Conservation (phyloP, 1,284 basidiomycete genomes). For the Trichosporon sp. region DNA sequence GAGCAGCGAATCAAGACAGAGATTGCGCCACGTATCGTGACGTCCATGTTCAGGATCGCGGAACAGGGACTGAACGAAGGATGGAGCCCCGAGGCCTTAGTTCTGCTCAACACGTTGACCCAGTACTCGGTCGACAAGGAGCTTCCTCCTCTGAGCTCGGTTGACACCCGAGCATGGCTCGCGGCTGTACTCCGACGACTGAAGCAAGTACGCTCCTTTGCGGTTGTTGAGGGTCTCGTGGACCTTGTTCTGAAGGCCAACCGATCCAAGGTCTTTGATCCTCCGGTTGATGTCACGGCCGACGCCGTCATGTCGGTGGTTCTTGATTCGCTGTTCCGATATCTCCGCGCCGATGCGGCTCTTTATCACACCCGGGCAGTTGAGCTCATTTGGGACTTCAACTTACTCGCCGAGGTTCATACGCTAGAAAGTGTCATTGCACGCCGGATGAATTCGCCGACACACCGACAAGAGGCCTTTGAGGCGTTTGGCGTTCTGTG, state of each 20-base stretch:
- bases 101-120: constrained; percentile 21
- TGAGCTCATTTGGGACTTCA: constrained; percentile 70
- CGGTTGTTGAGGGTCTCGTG: constrained; percentile 60
- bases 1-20: not conserved
- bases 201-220: constrained; percentile 60
- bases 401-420: constrained; percentile 37
- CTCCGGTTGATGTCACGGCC: constrained; percentile 24
- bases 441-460: constrained; percentile 40
- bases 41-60: constrained; percentile 21
- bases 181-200: constrained; percentile 30
- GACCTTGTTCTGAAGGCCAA: constrained; percentile 57
- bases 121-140: constrained; percentile 29
- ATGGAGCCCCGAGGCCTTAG: constrained; percentile 10
- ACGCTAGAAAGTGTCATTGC: constrained; percentile 62
- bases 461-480: constrained; percentile 55
- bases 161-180: constrained; percentile 42
- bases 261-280: constrained; percentile 25
- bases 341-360: constrained; percentile 63
- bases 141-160: constrained; percentile 18
- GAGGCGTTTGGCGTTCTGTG: constrained; percentile 90
- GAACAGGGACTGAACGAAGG: constrained; percentile 3
- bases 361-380: constrained; percentile 78
- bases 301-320: constrained; percentile 28
- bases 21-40: constrained; percentile 24
- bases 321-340: constrained; percentile 60